phyloP scores from a whole-genome alignment of 179 eudicot genomes.

The Spinacia oleracea region DNA sequence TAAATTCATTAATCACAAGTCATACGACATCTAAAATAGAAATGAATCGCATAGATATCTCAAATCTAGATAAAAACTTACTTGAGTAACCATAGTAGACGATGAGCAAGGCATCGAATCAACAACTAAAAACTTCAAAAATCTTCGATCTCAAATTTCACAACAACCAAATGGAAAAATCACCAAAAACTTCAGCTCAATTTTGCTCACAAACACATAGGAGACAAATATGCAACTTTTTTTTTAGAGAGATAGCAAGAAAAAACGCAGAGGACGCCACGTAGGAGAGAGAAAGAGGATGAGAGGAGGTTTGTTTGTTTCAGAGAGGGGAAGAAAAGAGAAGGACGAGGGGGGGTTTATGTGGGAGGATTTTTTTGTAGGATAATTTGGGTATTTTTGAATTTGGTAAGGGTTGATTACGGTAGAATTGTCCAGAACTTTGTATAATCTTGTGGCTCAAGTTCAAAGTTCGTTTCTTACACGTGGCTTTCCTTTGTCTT shows the following conservation, averaged over 20 bases:
- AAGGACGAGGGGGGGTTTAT: slow-evolving; percentile 9
- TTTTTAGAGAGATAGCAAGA: not conserved
- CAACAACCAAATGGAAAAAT: no score
- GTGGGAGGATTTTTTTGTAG: slow-evolving; percentile 12
- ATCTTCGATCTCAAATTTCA: not conserved
- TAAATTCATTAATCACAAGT: not conserved
- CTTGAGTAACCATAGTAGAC: slow-evolving; percentile 14
- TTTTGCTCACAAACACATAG: not conserved
- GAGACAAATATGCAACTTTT: not conserved
- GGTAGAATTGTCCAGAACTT: slow-evolving; percentile 12
- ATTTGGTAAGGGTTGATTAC: slow-evolving; percentile 7
- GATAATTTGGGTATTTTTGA: not conserved
- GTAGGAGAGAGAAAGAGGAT: slow-evolving; percentile 3
- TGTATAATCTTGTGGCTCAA: slow-evolving; percentile 8
- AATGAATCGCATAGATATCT: no score
- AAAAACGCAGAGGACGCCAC: not conserved
- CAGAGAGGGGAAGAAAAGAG: not conserved
- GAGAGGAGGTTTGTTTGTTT: not conserved
- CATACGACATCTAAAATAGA: not conserved
- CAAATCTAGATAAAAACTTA: not conserved
- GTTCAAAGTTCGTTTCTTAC: slow-evolving; percentile 6
- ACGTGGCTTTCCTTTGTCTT: slow-evolving; percentile 12
- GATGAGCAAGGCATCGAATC: slow-evolving; percentile 9
- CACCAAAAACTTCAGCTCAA: not conserved
- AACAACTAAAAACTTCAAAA: not conserved